Evolutionary conservation across 2,329 filamentous ascomycete genomes (phyloP), one percentile per base, ranked within the genome.

Genomic region (Botryotinia globosa): DNA sequence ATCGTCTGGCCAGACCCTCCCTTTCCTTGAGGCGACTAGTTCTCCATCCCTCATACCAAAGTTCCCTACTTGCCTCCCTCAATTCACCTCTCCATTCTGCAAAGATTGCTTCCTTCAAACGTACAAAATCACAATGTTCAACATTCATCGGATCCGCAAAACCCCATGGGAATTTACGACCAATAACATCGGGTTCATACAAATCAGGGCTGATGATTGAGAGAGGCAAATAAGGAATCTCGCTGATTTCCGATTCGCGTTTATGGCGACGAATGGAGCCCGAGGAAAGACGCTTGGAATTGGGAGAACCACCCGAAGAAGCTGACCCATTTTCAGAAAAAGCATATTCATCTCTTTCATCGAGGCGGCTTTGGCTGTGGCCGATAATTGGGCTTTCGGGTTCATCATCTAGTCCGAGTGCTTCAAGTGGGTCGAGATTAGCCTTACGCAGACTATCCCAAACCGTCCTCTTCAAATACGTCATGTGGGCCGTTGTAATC

Each of bases 1-100:
- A 79, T 76, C 77, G 73, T 75, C 73, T 77, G 34, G 74, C 65
- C 59, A 76, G 75, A 18, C 51, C 69, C 58, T 78, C 77, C 66
- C 77, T 76, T 73, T 78, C 76, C 74, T 80, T 80, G 64, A 91
- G 86, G 72, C 88, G 85, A 82, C 85, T 90, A 14, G 89, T 98
- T 83, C 96, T 90, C 96, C 95, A 98, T 78, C 92, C 91, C 82
- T 98, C 95, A 79, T 98, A 98, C 93, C 94, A 98, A 78, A 94
- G 88, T 80, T 97, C 94, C 72, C 94, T 89, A 81, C 94, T 97
- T 69, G 94, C 92, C 82, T 97, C 94, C 74, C 95, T 91, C 74
- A 99, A 86, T 81, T 99, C 96, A 61, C 88, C 88, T 68, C 95
- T 91, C 96, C 96, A 99, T 80, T 98, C 95, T 76, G 86, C 90